Evolutionary conservation across 139 green algal species (phyloP), one percentile per base, ranked within the genome.

Genomic region (Auxenochlorella protothecoides): DNA sequence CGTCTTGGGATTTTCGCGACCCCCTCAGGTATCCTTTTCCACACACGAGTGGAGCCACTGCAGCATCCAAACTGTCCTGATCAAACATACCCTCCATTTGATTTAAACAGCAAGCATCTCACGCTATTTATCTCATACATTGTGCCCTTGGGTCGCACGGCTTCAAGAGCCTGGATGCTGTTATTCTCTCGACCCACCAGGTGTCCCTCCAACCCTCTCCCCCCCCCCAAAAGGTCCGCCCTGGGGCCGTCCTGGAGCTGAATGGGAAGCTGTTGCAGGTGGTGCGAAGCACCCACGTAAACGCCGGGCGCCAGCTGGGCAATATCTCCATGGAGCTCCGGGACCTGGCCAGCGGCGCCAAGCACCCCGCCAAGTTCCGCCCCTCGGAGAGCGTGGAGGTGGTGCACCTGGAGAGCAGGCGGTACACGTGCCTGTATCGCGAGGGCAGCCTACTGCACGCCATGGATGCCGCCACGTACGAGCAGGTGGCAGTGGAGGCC

Each of bases 301-400:
- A 62, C 11, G 55, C 68, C 59, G 78, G 68, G 5, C 69, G 81
- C 16, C 81, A 86, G 67, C 72, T 85, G n/a, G 79, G 79, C 8
- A 80, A 78, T 63, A 75, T 86, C 57, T 74, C 83, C 64, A n/a
- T 86, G 54, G 79, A 86, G 74, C 65, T 84, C 64, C 78, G 79
- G 5, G 79, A 86, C 57, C n/a, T 86, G 2, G 59, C 73, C 4
- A 73, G 59, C n/a, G 70, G 77, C 56, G 11, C 27, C 66, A 85
- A 85, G 71, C 71, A 78, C 53, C 71, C 69, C 13, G 60, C 74
- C 9, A 71, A 73, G 55, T 53, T 71, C 13, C 71, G 79, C 3
- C 77, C 81, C 0, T 80, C 68, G n/a, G 81, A 86, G 63, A 74
- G 65, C 13, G 74, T 86, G 53, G 75, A 86, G 63, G 67, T 80